These are phyloP conservation scores for Jamesozyma piceae DNA, from an alignment of 805 yeast species.

Conservation along the genomic window DNA sequence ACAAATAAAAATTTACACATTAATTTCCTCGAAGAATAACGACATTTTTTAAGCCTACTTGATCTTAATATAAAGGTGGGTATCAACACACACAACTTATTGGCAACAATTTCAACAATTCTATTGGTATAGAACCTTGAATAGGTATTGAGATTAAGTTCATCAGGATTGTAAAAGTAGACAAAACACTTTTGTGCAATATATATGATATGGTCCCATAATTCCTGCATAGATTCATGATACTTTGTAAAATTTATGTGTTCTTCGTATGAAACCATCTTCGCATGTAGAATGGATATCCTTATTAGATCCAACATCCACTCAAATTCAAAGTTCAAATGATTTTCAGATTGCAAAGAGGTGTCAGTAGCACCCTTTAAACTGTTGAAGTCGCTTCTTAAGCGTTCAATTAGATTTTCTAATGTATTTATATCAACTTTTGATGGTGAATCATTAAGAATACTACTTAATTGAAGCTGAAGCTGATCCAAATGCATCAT, in stretches of 20 bases:
- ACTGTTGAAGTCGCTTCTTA: conserved; percentile 8
- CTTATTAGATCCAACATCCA: conserved; percentile 16
- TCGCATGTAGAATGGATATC: conserved; percentile 16
- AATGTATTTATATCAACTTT: conserved; percentile 12
- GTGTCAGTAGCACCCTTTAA: conserved; percentile 1
- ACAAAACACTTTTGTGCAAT: conserved; percentile 15
- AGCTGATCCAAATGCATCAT: conserved; percentile 14
- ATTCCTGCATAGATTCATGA: conserved; percentile 11
- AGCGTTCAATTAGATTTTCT: conserved; percentile 5
- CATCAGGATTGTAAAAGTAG: conserved; percentile 11
- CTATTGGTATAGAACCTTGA: conserved; percentile 22
- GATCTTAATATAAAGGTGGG: conserved; percentile 24
- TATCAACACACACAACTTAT: conserved; percentile 18
- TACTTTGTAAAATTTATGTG: conserved; percentile 7
- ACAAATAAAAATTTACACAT: conserved; percentile 16
- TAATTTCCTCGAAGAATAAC: conserved; percentile 6
- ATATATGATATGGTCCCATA: conserved; percentile 18
- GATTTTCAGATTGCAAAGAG: conserved; percentile 1
- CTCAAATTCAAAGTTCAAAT: conserved; percentile 17
- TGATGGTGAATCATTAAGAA: conserved; percentile 16
- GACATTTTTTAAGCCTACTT: conserved; percentile 10
- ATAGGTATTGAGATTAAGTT: conserved; percentile 9
- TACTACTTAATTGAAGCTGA: conserved; percentile 13
- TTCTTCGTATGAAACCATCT: conserved; percentile 18
- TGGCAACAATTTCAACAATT: conserved; percentile 22